These are phyloP conservation scores for Xylaria flabelliformis DNA, from an alignment of 495 filamentous ascomycete genomes.

Conservation along the genomic window DNA sequence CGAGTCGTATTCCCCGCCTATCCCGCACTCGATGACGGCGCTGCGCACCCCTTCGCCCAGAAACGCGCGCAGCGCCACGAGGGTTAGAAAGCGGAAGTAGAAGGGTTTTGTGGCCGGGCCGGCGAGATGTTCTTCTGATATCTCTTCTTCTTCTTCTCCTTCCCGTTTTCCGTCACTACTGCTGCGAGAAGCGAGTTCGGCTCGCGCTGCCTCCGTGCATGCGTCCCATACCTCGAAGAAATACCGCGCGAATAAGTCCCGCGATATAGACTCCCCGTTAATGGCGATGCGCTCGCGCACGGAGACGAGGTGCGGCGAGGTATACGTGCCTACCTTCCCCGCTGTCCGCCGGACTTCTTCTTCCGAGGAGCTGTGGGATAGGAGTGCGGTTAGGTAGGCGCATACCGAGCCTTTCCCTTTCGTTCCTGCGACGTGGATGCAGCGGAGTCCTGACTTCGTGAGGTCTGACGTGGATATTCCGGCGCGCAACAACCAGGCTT, in stretches of 20 bases:
- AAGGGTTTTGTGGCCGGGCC: slow-evolving; percentile 57
- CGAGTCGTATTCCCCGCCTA: slow-evolving; percentile 59
- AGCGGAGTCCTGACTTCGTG: slow-evolving; percentile 44
- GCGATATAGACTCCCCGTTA: slow-evolving; percentile 56
- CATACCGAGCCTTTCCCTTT: slow-evolving; percentile 67
- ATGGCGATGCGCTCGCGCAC: slow-evolving; percentile 72
- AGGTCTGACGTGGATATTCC: slow-evolving; percentile 60
- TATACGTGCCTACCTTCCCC: slow-evolving; percentile 66
- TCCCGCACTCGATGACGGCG: slow-evolving; percentile 57
- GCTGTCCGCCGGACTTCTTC: neutral
- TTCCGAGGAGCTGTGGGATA: slow-evolving; percentile 37
- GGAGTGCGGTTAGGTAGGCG: slow-evolving; percentile 52
- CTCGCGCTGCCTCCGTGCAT: slow-evolving; percentile 48
- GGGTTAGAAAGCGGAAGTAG: slow-evolving; percentile 62
- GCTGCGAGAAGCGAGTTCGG: slow-evolving; percentile 44
- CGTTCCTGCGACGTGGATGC: slow-evolving; percentile 67
- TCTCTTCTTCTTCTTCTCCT: neutral
- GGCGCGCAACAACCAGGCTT: slow-evolving; percentile 76
- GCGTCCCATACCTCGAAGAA: slow-evolving; percentile 73
- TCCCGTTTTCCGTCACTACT: too few species aligned
- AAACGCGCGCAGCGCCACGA: slow-evolving; percentile 55
- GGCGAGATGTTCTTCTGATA: slow-evolving; percentile 27
- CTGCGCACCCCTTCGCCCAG: slow-evolving; percentile 46
- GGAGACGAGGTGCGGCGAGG: slow-evolving; percentile 66
- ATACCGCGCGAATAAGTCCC: slow-evolving; percentile 62